Evolutionary conservation across 2,329 filamentous ascomycete genomes (phyloP).

Genomic region (Drechslerella coelobrocha): DNA sequence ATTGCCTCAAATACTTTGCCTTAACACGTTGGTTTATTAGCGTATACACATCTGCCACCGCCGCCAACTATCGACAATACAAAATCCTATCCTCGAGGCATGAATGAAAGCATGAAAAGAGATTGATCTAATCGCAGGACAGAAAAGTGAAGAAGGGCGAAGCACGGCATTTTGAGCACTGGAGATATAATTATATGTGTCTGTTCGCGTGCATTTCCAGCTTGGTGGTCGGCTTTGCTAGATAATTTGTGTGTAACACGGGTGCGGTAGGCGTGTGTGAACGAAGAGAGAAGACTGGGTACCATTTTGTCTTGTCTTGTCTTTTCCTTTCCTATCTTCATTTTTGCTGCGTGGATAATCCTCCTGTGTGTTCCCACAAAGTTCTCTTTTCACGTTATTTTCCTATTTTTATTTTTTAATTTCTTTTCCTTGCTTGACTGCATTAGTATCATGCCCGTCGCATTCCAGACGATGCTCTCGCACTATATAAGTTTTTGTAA

Average conservation of each 20-base stretch:
- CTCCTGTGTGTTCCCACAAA: not conserved
- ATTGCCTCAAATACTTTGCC: constrained; percentile 1
- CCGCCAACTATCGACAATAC: not conserved
- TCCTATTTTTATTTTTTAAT: constrained; percentile 22
- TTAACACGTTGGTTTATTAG: constrained; percentile 12
- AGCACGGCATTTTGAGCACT: not conserved
- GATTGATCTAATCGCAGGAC: not conserved
- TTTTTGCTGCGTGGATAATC: not conserved
- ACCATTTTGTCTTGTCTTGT: not conserved
- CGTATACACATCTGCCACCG: constrained; percentile 3
- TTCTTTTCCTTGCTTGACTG: constrained; percentile 34
- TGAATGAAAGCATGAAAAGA: not conserved
- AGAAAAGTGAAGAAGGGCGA: not conserved
- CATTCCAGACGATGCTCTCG: constrained; percentile 35
- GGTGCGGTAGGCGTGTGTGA: not conserved
- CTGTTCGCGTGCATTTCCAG: constrained; percentile 1
- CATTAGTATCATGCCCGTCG: constrained; percentile 37
- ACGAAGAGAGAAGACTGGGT: not conserved
- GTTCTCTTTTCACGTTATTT: constrained; percentile 13
- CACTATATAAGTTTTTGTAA: constrained; percentile 51
- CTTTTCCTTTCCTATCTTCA: not conserved
- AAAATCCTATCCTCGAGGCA: not conserved
- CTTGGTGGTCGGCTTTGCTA: constrained; percentile 4
- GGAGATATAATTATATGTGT: not conserved
- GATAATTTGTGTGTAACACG: not conserved